Evolutionary conservation across 495 filamentous ascomycete species (phyloP).

Genomic region (Elasticomyces elasticus): DNA sequence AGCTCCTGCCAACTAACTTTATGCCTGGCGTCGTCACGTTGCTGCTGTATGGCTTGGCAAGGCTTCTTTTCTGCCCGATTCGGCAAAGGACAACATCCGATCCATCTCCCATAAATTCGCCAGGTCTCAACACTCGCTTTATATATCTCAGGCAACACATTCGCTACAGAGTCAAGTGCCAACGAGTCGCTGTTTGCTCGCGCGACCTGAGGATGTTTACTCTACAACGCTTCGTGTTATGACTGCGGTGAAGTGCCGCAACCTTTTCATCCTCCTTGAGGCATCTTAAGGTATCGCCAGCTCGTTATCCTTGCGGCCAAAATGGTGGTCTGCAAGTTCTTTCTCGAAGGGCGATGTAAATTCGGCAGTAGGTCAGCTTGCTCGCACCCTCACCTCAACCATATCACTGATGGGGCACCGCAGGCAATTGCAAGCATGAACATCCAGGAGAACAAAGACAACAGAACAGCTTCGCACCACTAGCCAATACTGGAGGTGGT

Average conservation of each 20-base stretch:
- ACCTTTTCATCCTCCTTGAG: neutral
- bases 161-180: no score
- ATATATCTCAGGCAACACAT: no score
- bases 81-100: no score
- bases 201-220: neutral
- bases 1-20: no score
- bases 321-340: conserved; percentile 55
- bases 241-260: neutral
- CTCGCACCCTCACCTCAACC: neutral
- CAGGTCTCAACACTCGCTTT: no score
- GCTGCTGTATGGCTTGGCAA: neutral
- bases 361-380: conserved; percentile 40
- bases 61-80: neutral
- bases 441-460: conserved; percentile 33
- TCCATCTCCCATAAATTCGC: no score
- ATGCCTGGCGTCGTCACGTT: neutral
- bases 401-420: neutral
- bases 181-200: neutral
- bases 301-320: neutral
- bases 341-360: conserved; percentile 60
- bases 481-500: neutral
- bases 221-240: no score
- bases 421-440: conserved; percentile 47
- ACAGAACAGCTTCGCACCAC: conserved; percentile 8
- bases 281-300: no score